phyloP scores from a whole-genome alignment of 495 filamentous ascomycete species.

The Filosporella fistucella region DNA sequence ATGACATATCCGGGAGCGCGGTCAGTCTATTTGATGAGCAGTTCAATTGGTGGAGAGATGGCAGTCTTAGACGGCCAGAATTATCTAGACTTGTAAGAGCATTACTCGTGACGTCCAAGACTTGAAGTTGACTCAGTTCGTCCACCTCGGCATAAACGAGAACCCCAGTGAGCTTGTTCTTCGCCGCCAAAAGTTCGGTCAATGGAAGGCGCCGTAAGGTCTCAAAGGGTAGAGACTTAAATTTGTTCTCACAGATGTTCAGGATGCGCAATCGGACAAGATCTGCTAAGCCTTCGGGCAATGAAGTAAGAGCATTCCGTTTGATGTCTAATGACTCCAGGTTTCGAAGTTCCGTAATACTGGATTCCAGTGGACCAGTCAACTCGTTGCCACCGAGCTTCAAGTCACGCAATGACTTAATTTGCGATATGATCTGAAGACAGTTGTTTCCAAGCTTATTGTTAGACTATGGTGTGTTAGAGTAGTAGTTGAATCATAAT shows the following conservation, averaged over 20 bases:
- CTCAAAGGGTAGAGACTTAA: conserved; percentile 65
- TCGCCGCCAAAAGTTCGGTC: conserved; percentile 68
- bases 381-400: conserved; percentile 78
- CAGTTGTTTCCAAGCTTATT: conserved; percentile 70
- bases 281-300: conserved; percentile 64
- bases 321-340: conserved; percentile 80
- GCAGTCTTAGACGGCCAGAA: conserved; percentile 55
- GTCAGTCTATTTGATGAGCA: conserved; percentile 74
- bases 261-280: conserved; percentile 65
- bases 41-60: conserved; percentile 67
- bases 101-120: conserved; percentile 74
- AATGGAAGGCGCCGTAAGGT: conserved; percentile 62
- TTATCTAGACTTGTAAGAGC: conserved; percentile 48
- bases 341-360: conserved; percentile 53
- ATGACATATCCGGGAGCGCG: conserved; percentile 60
- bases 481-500: not conserved
- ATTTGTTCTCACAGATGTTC: conserved; percentile 71
- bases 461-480: conserved; percentile 55
- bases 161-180: conserved; percentile 71
- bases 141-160: conserved; percentile 60
- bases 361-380: conserved; percentile 54
- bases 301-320: conserved; percentile 68
- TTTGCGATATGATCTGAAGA: conserved; percentile 67
- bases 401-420: conserved; percentile 68
- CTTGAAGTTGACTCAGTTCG: conserved; percentile 58